Evolutionary conservation across 495 filamentous ascomycete genomes (phyloP), one percentile per base, ranked within the genome.

Genomic region (Baudoinia panamericana): DNA sequence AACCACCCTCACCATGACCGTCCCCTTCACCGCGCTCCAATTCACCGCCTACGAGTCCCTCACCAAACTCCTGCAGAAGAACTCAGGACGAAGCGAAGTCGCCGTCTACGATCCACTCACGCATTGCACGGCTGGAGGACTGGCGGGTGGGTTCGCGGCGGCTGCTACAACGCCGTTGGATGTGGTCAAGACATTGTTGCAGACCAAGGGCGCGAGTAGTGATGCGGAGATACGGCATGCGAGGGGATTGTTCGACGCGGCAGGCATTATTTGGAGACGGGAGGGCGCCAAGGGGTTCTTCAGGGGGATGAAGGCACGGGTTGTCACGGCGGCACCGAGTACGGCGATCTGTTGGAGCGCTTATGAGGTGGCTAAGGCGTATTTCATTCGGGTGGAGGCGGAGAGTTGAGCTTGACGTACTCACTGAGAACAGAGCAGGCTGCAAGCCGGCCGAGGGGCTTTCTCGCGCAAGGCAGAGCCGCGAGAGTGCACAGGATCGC

Each of bases 261-360:
- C 82, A 35, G 67, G 72, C 41, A 76, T 96, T 43, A 78, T 99
- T 55, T 80, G 83, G 60, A 67, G 74, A 47, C 75, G 82, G 52
- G 85, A 94, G 53, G 90, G 90, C 36, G 72, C 78, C 52, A 65
- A 63, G 39, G 90, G 90, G 6, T 99, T 95, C 64, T 84, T 94
- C 56, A 85, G 87, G 48, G 90, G 90, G 16, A 71, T 94, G 56
- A 72, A 82, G 51, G 92, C 90, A 36, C 71, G 90, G 41, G 82
- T 99, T 25, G 75, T 99, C 46, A 93, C 88, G 2, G 92, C 90
- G 8, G 95, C 95, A 84, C 90, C 90, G 17, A 93, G 86, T 61
- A 96, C 90, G 24, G 90, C 90, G 4, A 99, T 99, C 53, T 99
- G 90, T 68, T 99, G 90, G 88, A 86, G 71, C 44, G 84, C 77